Conservation (phyloP, 2,329 filamentous ascomycete species). For the Fusarium pseudonygamai region DNA sequence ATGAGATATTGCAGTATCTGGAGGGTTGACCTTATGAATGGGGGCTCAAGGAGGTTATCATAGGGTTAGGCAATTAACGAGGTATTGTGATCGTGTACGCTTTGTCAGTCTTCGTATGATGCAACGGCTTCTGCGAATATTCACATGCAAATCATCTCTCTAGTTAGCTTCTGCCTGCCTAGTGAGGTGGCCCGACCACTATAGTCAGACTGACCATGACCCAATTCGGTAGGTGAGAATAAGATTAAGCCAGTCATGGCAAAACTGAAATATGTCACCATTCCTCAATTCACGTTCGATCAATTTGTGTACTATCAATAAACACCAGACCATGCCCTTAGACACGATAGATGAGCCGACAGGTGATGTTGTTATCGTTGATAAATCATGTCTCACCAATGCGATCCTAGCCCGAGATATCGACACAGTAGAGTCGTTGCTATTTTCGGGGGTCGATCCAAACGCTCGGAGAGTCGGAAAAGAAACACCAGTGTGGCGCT, state of each 20-base stretch:
- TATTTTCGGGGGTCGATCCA: accelerated
- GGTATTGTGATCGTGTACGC: neutral
- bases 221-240: neutral
- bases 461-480: neutral
- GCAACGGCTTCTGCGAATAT: accelerated
- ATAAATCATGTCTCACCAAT: neutral
- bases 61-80: too few species aligned
- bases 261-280: accelerated
- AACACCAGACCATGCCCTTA: accelerated
- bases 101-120: neutral
- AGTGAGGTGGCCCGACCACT: neutral
- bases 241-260: accelerated
- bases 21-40: too few species aligned
- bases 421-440: accelerated
- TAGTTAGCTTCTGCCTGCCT: neutral
- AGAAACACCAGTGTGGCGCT: accelerated
- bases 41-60: too few species aligned
- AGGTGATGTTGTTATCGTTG: neutral
- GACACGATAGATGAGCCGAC: accelerated
- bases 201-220: neutral
- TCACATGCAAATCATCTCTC: neutral
- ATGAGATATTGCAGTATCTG: neutral
- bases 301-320: accelerated
- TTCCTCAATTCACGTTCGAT: too few species aligned
- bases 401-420: neutral